Evolutionary conservation across 345 rosid genomes (phyloP).

Genomic region (Acer campestre): DNA sequence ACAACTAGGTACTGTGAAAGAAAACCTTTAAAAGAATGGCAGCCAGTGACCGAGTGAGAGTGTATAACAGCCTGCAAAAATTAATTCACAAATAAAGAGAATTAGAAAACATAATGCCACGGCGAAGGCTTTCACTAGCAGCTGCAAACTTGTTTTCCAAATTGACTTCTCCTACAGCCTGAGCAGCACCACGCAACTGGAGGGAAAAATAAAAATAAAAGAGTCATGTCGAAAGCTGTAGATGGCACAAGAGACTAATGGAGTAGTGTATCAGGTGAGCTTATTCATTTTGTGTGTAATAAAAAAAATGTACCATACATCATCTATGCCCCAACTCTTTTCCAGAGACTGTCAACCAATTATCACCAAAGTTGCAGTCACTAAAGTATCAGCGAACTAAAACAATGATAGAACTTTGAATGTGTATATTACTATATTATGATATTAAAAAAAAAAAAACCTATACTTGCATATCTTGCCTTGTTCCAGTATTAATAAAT

Average conservation of each 20-base stretch:
- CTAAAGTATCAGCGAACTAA: too few species aligned
- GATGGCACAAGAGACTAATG: neutral
- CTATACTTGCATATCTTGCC: neutral
- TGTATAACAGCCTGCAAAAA: conserved; percentile 16
- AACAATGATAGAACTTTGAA: too few species aligned
- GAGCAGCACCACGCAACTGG: conserved; percentile 86
- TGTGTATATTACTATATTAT: too few species aligned
- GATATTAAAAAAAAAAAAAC: too few species aligned
- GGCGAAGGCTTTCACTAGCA: conserved; percentile 85
- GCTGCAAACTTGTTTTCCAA: conserved; percentile 80
- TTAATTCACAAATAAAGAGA: conserved; percentile 64
- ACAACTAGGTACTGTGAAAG: neutral
- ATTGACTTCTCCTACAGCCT: conserved; percentile 81
- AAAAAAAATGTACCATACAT: too few species aligned
- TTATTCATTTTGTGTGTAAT: too few species aligned
- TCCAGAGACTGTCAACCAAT: too few species aligned
- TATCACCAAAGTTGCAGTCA: too few species aligned
- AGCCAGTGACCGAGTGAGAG: neutral
- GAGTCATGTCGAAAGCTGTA: neutral
- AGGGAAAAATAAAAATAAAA: neutral
- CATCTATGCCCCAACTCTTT: too few species aligned
- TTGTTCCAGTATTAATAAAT: neutral
- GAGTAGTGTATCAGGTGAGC: too few species aligned
- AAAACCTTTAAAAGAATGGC: neutral
- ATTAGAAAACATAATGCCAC: conserved; percentile 94